Evolutionary conservation across 2,329 filamentous ascomycete genomes (phyloP).

Genomic region (Pseudocercospora fijiensis): DNA sequence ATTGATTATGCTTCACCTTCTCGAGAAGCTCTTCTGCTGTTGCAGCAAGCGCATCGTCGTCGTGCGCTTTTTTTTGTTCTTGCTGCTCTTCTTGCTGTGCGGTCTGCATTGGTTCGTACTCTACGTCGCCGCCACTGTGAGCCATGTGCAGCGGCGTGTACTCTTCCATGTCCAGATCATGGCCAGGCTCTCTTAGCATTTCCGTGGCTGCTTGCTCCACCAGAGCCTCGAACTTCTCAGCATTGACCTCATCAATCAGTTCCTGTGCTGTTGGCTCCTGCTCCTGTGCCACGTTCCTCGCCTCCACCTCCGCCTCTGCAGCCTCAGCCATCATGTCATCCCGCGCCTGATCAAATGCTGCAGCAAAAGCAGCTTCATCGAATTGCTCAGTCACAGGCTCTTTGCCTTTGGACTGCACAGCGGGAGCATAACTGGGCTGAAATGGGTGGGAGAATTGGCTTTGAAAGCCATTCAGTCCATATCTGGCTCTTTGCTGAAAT

Average conservation of each 20-base stretch:
- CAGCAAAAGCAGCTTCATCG: slow-evolving; percentile 57
- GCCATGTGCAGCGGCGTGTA: slow-evolving; percentile 15
- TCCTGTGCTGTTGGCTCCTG: slow-evolving; percentile 17
- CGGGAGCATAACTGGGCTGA: slow-evolving; percentile 17
- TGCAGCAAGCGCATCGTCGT: slow-evolving; percentile 67
- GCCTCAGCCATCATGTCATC: slow-evolving; percentile 40
- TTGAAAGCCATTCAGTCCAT: slow-evolving; percentile 33
- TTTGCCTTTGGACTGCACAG: slow-evolving; percentile 33
- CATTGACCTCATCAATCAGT: slow-evolving; percentile 19
- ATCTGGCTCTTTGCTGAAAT: slow-evolving; percentile 36
- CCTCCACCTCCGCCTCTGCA: slow-evolving; percentile 21
- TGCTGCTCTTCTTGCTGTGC: slow-evolving; percentile 17
- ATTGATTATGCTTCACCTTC: slow-evolving; percentile 66
- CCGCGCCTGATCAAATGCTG: slow-evolving; percentile 53
- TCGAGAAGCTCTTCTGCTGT: slow-evolving; percentile 71
- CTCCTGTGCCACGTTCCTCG: slow-evolving; percentile 11
- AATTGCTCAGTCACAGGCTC: slow-evolving; percentile 44
- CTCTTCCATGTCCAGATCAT: slow-evolving; percentile 23
- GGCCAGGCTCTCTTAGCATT: slow-evolving; percentile 24
- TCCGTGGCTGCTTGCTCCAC: slow-evolving; percentile 23
- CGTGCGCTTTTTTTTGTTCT: slow-evolving; percentile 29
- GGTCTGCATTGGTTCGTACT: slow-evolving; percentile 15
- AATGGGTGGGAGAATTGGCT: slow-evolving; percentile 29
- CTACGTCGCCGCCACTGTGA: slow-evolving; percentile 20
- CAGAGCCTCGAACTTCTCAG: slow-evolving; percentile 25